Conservation (phyloP, 148 eudicot species). For the Heliamphora exappendiculata region DNA sequence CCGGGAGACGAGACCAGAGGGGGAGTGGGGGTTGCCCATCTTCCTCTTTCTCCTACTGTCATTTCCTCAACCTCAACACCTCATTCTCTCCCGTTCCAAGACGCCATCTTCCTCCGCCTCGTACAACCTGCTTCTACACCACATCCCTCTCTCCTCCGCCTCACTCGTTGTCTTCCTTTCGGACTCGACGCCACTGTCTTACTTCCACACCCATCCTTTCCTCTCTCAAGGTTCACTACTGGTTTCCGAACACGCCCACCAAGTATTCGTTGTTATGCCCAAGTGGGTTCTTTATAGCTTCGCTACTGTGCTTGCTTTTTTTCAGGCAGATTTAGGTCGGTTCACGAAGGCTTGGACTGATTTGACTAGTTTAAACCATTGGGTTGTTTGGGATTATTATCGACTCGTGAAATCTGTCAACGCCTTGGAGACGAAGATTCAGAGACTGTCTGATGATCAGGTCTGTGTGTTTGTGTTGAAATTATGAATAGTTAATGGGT, state of each 20-base stretch:
- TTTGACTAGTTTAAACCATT: conserved; percentile 63
- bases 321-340: conserved; percentile 55
- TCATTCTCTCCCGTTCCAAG: background rate
- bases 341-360: conserved; percentile 57
- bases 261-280: conserved; percentile 36
- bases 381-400: conserved; percentile 89
- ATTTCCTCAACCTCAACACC: conserved; percentile 2
- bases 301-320: background rate
- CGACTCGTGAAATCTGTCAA: conserved; percentile 83
- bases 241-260: conserved; percentile 12
- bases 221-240: conserved; percentile 20
- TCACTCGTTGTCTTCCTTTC: background rate
- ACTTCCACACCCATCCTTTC: conserved; percentile 11
- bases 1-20: no score
- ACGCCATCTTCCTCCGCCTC: background rate
- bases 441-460: conserved; percentile 76
- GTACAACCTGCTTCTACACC: conserved; percentile 4
- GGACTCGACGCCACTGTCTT: conserved; percentile 13
- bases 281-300: conserved; percentile 5
- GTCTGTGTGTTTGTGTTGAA: conserved; percentile 30
- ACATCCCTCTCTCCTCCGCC: background rate
- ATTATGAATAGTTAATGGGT: background rate
- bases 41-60: background rate
- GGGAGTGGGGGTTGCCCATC: no score
- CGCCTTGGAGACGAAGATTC: conserved; percentile 49